Base-by-base conservation (phyloP, 1,139 yeast species). In the Candida sanyaensis region DNA sequence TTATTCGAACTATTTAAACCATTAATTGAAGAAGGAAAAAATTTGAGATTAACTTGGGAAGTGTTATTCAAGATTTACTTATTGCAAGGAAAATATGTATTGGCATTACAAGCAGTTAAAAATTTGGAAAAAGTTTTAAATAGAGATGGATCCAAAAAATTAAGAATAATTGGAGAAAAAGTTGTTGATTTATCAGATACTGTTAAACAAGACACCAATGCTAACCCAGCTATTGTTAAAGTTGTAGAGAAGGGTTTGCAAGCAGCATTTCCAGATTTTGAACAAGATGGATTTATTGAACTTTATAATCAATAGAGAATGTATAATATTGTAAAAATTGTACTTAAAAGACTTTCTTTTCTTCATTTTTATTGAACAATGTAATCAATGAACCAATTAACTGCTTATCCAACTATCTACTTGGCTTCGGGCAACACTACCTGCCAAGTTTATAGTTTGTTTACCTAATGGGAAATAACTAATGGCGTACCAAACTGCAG, bases 401-500 rank as follows among this genome's bases (percentile, higher is more conserved):
- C 13, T 36, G 46, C 70, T 78, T 41, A 82, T 71, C 88, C 88
- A 83, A 41, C 73, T 70, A 51, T 81, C 86, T 1, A 80, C 86
- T 57, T 81, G 86, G 37, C 73, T 66, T 46, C 83, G 65, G 4
- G 87, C 87, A 9, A 81, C 80, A 23, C 68, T 68, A 3, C 82
- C 71, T 0, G 86, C 83, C 46, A 82, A 61, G 50, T 70, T 72
- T 45, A 83, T 64, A 0, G 86, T 82, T 48, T 77, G 83, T 41
- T 74, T 70, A 2, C 87, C 87, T 69, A 79, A 66, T 3, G 88
- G 87, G 64, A 83, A 82, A 59, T 83, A 83, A 55, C 87, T 81
- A 5, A 82, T 78, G 0, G 85, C 75, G 59, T 82, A 83, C 76
- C 81, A 78, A 6, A 81, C 47, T 10, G 81, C 83, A 55, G 81